These are phyloP conservation scores for Codiaeum variegatum DNA, from an alignment of 441 rosid species.

Conservation along the genomic window DNA sequence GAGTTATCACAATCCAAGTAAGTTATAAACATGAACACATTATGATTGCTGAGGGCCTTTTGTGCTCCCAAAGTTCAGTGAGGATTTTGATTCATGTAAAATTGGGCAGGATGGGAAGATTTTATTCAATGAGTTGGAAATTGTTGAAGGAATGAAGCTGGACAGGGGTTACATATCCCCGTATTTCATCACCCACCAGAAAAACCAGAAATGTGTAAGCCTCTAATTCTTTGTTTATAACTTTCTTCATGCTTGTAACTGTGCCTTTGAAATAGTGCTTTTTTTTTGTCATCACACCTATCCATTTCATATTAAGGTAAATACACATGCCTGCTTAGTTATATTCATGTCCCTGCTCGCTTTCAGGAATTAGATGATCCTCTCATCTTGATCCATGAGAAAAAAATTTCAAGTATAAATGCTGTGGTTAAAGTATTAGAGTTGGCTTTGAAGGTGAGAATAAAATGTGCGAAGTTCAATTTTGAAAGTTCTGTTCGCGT, in stretches of 20 bases:
- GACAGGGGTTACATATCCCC: conserved; percentile 92
- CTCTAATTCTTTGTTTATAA: not conserved
- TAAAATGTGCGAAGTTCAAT: not conserved
- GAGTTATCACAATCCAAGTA: conserved; percentile 84
- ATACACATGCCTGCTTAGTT: not conserved
- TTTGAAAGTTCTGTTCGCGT: not conserved
- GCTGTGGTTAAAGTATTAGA: conserved; percentile 82
- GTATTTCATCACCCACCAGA: conserved; percentile 75
- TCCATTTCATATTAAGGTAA: not conserved
- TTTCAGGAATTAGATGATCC: conserved; percentile 84
- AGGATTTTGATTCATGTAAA: not conserved
- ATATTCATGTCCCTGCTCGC: not conserved
- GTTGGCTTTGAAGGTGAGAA: conserved; percentile 69
- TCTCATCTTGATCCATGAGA: conserved; percentile 80
- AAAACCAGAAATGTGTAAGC: conserved; percentile 87
- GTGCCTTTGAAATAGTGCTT: not conserved
- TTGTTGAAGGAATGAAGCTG: conserved; percentile 89
- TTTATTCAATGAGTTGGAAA: conserved; percentile 72
- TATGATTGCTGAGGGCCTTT: not conserved
- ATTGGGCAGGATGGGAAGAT: conserved; percentile 74
- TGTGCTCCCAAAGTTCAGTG: not conserved
- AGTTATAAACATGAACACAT: conserved; percentile 15
- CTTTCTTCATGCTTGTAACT: not conserved
- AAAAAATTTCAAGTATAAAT: conserved; percentile 68
- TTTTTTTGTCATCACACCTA: not conserved